Evolutionary conservation across 2,329 filamentous ascomycete genomes (phyloP).

Genomic region (Sclerotinia subarctica): DNA sequence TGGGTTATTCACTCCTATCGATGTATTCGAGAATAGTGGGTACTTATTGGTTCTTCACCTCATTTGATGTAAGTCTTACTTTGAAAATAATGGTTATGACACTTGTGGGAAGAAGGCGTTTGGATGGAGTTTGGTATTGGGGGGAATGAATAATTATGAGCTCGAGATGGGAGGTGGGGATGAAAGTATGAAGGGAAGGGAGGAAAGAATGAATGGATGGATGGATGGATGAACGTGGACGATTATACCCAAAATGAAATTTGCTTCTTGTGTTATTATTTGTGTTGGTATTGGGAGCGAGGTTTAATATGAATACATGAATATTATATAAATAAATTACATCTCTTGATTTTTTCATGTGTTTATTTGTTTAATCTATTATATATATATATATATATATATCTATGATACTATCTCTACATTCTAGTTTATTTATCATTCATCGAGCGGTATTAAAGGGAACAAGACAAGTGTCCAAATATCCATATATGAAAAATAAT

Average conservation of each 20-base stretch:
- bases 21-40: too few relatives aligned
- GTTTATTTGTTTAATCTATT: not conserved
- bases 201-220: too few relatives aligned
- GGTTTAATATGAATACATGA: not conserved
- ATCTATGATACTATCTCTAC: too few relatives aligned
- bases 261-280: not conserved
- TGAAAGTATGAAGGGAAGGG: too few relatives aligned
- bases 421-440: too few relatives aligned
- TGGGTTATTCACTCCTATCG: not conserved
- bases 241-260: constrained; percentile 1
- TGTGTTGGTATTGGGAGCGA: too few relatives aligned
- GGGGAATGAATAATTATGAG: not conserved
- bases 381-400: not conserved
- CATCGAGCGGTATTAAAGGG: too few relatives aligned
- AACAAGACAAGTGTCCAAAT: too few relatives aligned
- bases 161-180: not conserved
- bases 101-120: not conserved
- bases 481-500: too few relatives aligned
- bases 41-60: too few relatives aligned
- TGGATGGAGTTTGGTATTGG: not conserved
- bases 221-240: not conserved
- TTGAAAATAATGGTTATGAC: not conserved
- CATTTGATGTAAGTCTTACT: too few relatives aligned
- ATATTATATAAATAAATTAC: too few relatives aligned
- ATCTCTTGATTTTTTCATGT: not conserved